Evolutionary conservation across 2,329 filamentous ascomycete species (phyloP).

Genomic region (Mariannaea sp.): DNA sequence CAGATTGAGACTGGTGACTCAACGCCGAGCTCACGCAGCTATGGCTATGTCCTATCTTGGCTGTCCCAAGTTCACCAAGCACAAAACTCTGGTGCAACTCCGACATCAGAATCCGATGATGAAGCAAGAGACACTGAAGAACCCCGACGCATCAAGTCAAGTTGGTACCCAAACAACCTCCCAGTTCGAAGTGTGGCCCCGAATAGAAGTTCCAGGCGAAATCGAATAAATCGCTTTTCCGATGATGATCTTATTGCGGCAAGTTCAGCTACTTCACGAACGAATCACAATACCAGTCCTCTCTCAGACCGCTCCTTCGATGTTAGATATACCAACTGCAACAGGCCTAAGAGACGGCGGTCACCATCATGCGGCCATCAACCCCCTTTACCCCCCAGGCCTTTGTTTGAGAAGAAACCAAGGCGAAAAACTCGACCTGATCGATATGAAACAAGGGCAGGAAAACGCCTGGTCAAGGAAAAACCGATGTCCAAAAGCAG

Average conservation of each 20-base stretch:
- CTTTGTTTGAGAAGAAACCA: constrained; percentile 53
- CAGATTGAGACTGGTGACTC: neutral
- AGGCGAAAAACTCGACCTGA: constrained; percentile 62
- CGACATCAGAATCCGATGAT: neutral
- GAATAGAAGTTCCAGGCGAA: neutral
- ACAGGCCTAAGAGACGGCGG: constrained; percentile 6
- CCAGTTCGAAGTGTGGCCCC: constrained; percentile 3
- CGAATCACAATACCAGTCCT: neutral
- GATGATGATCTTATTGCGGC: constrained; percentile 2
- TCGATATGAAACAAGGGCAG: constrained; percentile 55
- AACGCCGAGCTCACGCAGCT: neutral
- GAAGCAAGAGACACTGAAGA: neutral
- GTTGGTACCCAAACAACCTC: constrained; percentile 15
- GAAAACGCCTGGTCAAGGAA: neutral
- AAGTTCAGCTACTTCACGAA: constrained; percentile 5
- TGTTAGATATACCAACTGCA: constrained; percentile 14
- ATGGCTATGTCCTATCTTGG: constrained; percentile 1
- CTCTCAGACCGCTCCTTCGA: neutral
- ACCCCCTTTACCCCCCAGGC: constrained; percentile 1
- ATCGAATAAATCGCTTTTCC: neutral
- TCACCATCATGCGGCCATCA: neutral
- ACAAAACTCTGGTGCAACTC: neutral
- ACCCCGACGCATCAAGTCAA: neutral
- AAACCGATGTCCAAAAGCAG: constrained; percentile 1
- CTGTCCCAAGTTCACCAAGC: neutral